phyloP scores from a whole-genome alignment of 129 eudicot genomes.

The Centella asiatica region DNA sequence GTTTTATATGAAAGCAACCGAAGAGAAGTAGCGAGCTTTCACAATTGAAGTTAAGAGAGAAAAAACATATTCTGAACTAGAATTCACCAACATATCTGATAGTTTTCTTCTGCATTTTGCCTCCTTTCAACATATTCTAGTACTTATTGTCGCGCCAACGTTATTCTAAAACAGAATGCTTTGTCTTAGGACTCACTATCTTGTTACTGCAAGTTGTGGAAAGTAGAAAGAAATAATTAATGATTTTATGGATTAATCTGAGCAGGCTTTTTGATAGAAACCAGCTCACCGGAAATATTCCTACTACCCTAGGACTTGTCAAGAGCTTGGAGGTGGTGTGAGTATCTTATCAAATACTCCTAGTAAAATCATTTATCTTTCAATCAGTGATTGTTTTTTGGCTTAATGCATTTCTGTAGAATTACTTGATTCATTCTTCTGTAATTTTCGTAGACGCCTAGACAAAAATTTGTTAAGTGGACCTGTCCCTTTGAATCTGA shows the following conservation, averaged over 20 bases:
- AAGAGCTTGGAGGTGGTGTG: conserved; percentile 63
- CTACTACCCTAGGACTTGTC: conserved; percentile 56
- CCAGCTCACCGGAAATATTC: conserved; percentile 54
- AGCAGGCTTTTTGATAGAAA: conserved; percentile 78
- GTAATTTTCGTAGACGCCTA: conserved; percentile 44
- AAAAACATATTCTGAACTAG: not conserved
- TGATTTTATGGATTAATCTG: conserved; percentile 15
- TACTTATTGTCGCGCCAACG: not conserved
- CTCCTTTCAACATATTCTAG: no score
- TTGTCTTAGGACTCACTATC: not conserved
- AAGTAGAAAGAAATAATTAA: not conserved
- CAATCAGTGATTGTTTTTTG: not conserved
- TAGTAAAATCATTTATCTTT: not conserved
- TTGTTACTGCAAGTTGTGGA: not conserved
- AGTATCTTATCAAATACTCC: conserved; percentile 34
- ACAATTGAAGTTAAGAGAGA: not conserved
- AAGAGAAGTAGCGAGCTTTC: not conserved
- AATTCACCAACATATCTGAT: not conserved
- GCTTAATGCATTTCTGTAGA: not conserved
- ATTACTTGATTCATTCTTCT: not conserved
- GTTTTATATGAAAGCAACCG: not conserved
- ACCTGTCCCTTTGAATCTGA: conserved; percentile 57
- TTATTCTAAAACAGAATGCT: not conserved
- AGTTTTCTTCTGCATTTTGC: no score
- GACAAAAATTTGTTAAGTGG: conserved; percentile 63